A percentile compares a stretch with the other conserved stretches of the same genome.
Conservation (phyloP, 2,329 filamentous ascomycete species). For the Didymellaceae sp. region DNA sequence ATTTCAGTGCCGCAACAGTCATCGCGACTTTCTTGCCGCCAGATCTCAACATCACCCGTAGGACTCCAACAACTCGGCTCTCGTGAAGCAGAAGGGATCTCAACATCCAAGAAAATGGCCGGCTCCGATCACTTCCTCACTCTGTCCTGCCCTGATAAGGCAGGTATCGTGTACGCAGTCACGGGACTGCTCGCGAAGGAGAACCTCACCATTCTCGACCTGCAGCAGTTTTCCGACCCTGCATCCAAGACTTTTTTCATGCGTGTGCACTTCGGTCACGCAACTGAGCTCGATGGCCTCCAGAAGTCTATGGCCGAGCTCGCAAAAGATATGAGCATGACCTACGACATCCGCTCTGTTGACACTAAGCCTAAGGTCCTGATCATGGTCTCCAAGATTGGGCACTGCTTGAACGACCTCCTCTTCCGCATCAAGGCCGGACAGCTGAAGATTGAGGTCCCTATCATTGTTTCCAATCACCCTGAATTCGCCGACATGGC, state of each 20-base stretch:
- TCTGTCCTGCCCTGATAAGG: slow-evolving; percentile 82
- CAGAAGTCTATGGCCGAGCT: slow-evolving; percentile 66
- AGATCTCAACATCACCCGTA: slow-evolving; percentile 25
- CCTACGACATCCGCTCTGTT: slow-evolving; percentile 73
- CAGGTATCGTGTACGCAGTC: slow-evolving; percentile 84
- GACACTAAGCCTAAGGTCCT: slow-evolving; percentile 75
- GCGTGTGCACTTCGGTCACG: slow-evolving; percentile 80
- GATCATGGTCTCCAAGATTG: slow-evolving; percentile 91
- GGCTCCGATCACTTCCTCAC: slow-evolving; percentile 62
- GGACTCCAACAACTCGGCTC: slow-evolving; percentile 31
- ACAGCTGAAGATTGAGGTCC: slow-evolving; percentile 77
- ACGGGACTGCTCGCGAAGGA: slow-evolving; percentile 77
- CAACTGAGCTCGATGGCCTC: slow-evolving; percentile 52
- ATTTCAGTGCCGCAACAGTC: slow-evolving; percentile 37
- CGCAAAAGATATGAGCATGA: slow-evolving; percentile 69
- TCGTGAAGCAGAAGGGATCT: slow-evolving; percentile 28
- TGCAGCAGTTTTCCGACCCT: slow-evolving; percentile 83
- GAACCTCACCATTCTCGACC: slow-evolving; percentile 80
- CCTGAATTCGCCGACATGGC: slow-evolving; percentile 73
- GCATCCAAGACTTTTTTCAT: slow-evolving; percentile 82
- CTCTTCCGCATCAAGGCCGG: slow-evolving; percentile 78
- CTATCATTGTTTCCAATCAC: slow-evolving; percentile 83
- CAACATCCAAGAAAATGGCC: slow-evolving; percentile 37
- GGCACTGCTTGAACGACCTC: slow-evolving; percentile 83
- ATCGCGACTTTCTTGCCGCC: slow-evolving; percentile 20